Evolutionary conservation across 306 rosid species (phyloP).

Genomic region (Casuarina equisetifolia): DNA sequence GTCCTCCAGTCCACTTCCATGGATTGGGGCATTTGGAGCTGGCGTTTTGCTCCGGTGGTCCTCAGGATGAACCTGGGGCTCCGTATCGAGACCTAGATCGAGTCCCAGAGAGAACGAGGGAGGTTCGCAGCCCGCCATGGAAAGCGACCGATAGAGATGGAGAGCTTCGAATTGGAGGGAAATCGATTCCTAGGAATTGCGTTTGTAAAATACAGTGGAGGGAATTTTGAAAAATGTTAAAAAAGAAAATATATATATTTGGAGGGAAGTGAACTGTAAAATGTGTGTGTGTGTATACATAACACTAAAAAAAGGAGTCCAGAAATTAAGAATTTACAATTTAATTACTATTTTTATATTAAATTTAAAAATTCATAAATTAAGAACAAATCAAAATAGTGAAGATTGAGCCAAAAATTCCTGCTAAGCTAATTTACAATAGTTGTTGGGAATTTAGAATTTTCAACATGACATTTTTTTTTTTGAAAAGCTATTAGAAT

Average conservation of each 20-base stretch:
- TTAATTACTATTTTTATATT: no score
- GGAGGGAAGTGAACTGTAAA: neutral
- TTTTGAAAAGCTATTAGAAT: no score
- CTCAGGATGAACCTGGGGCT: conserved; percentile 26
- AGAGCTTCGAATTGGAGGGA: conserved; percentile 7
- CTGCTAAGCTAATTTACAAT: no score
- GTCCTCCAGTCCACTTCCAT: neutral
- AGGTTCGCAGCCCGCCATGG: conserved; percentile 45
- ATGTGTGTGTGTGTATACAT: no score
- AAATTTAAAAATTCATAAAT: no score
- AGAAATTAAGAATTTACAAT: no score
- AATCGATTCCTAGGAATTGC: neutral
- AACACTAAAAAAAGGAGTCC: no score
- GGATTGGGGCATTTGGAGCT: conserved; percentile 4
- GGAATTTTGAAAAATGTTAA: neutral
- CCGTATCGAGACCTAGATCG: conserved; percentile 45
- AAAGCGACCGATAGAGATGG: neutral
- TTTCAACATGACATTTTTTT: no score
- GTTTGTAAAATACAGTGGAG: neutral
- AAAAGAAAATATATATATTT: no score
- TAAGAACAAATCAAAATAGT: no score
- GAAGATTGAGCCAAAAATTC: no score
- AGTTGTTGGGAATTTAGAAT: no score
- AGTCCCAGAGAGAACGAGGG: conserved; percentile 60
- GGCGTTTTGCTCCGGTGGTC: neutral